Conservation (phyloP, 495 filamentous ascomycete genomes). For the Hyaloscypha hepaticicola region DNA sequence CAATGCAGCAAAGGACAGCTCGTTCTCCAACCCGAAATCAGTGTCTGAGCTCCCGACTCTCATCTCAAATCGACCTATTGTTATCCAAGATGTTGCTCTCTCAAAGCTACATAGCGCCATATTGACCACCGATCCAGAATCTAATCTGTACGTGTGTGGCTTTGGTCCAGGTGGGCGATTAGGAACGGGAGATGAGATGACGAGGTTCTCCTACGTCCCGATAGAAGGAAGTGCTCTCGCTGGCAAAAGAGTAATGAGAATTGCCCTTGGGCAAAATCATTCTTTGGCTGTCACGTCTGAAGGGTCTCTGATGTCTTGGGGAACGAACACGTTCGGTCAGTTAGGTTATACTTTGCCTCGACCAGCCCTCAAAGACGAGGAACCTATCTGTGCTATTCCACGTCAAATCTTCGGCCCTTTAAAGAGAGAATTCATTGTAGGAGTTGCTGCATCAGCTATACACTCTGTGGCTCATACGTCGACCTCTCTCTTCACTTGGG, state of each 20-base stretch:
- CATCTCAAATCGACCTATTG: conserved; percentile 64
- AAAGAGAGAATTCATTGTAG: conserved; percentile 79
- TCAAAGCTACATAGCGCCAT: conserved; percentile 93
- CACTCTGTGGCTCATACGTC: conserved; percentile 88
- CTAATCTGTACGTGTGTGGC: conserved; percentile 91
- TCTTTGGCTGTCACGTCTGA: conserved; percentile 76
- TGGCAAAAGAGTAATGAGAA: conserved; percentile 65
- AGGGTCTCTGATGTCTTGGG: conserved; percentile 91
- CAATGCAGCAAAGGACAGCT: conserved; percentile 19
- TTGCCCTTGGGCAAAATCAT: conserved; percentile 89
- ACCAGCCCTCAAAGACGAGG: conserved; percentile 63
- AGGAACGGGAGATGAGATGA: conserved; percentile 85
- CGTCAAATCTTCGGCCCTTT: conserved; percentile 88
- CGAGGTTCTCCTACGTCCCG: conserved; percentile 78
- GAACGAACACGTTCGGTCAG: conserved; percentile 82
- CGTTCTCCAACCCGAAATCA: conserved; percentile 33
- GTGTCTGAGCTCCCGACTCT: conserved; percentile 61
- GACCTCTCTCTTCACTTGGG: conserved; percentile 85
- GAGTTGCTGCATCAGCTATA: conserved; percentile 84
- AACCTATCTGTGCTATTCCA: conserved; percentile 75
- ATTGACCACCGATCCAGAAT: conserved; percentile 83
- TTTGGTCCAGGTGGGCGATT: conserved; percentile 88
- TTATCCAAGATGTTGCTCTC: conserved; percentile 74
- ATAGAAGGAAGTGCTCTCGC: conserved; percentile 70
- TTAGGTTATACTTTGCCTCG: conserved; percentile 72